phyloP scores from a whole-genome alignment of 768 basidiomycete species.

The Amanita fuliginea region DNA sequence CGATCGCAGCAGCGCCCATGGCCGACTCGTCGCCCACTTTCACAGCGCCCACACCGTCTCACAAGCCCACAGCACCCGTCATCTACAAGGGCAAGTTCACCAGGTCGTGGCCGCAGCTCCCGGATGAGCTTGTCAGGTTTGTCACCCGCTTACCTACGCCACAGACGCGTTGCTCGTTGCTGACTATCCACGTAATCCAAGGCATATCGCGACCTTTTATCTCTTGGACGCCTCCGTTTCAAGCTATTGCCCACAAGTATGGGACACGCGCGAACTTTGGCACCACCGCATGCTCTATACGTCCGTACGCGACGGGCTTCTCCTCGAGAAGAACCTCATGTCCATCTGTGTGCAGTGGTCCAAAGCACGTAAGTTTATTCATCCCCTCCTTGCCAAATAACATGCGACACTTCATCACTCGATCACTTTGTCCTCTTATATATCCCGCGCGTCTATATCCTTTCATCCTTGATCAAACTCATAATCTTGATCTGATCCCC shows the following conservation, averaged over 20 bases:
- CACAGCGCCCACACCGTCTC: slow-evolving; percentile 10
- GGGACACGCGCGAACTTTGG: slow-evolving; percentile 46
- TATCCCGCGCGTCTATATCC: slow-evolving; percentile 5
- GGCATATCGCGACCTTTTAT: slow-evolving; percentile 49
- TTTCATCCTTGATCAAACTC: slow-evolving; percentile 6
- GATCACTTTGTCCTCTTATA: not conserved
- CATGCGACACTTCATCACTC: slow-evolving; percentile 2
- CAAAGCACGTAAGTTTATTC: slow-evolving; percentile 38
- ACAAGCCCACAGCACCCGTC: not conserved
- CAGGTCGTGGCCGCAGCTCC: slow-evolving; percentile 21
- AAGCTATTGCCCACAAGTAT: slow-evolving; percentile 35
- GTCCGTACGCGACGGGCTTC: slow-evolving; percentile 48
- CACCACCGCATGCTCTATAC: slow-evolving; percentile 51
- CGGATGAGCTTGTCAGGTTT: slow-evolving; percentile 48
- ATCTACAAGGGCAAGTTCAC: slow-evolving; percentile 17
- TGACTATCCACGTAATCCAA: slow-evolving; percentile 18
- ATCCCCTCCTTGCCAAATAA: slow-evolving; percentile 3
- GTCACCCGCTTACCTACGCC: slow-evolving; percentile 17
- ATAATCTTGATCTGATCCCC: slow-evolving; percentile 9
- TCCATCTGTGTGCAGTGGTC: slow-evolving; percentile 50
- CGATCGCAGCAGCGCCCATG: slow-evolving; percentile 10
- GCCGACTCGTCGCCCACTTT: slow-evolving; percentile 12
- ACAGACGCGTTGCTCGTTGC: slow-evolving; percentile 21
- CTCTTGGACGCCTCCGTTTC: slow-evolving; percentile 35
- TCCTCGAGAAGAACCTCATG: slow-evolving; percentile 52